Evolutionary conservation across 2,329 filamentous ascomycete species (phyloP).

Genomic region (Penicillium sp.): DNA sequence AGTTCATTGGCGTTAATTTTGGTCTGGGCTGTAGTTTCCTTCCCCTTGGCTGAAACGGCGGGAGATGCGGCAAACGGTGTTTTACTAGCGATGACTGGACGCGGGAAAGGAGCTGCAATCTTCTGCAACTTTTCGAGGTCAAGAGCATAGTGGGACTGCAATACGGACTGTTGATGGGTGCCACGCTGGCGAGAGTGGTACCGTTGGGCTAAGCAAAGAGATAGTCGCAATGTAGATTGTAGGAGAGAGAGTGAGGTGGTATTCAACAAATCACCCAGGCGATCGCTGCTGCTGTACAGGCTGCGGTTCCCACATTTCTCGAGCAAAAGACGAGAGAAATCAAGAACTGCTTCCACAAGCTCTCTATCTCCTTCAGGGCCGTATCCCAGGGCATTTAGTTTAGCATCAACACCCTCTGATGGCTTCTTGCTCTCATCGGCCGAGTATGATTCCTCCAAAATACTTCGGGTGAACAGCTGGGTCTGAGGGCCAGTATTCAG

Average conservation of each 20-base stretch:
- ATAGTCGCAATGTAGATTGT: conserved; percentile 73
- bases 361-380: conserved; percentile 73
- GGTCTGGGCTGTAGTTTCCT: conserved; percentile 63
- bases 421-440: conserved; percentile 60
- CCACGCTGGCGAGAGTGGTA: conserved; percentile 86
- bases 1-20: conserved; percentile 80
- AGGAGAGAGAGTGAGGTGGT: conserved; percentile 79
- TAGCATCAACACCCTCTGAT: conserved; percentile 54
- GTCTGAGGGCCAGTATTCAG: conserved; percentile 78
- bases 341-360: conserved; percentile 75
- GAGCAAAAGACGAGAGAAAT: conserved; percentile 82
- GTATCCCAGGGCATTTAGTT: conserved; percentile 63
- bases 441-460: conserved; percentile 49
- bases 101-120: conserved; percentile 78
- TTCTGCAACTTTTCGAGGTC: conserved; percentile 77
- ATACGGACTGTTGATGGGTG: conserved; percentile 68
- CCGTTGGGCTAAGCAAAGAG: conserved; percentile 82
- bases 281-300: conserved; percentile 89
- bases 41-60: conserved; percentile 66
- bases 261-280: conserved; percentile 85
- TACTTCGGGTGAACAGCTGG: conserved; percentile 62
- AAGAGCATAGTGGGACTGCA: conserved; percentile 79
- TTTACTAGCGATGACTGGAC: conserved; percentile 59
- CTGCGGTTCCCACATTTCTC: conserved; percentile 97
- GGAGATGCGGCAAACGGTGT: conserved; percentile 53